phyloP scores from a whole-genome alignment of 2,329 filamentous ascomycete genomes.

The Pseudogymnoascus sp. region DNA sequence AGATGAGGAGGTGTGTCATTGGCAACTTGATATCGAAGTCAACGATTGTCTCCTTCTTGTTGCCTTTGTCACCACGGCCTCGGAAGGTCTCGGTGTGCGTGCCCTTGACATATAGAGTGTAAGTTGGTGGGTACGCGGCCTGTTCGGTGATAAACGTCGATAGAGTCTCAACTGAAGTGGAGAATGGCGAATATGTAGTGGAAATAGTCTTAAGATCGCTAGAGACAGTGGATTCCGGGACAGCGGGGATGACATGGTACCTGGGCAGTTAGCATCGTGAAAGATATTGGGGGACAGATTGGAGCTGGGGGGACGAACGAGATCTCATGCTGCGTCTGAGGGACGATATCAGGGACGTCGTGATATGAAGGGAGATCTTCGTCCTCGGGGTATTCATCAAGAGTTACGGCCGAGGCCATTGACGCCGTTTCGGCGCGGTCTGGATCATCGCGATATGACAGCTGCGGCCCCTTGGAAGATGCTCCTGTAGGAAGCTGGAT shows the following conservation, averaged over 20 bases:
- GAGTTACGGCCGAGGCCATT: slow-evolving; percentile 19
- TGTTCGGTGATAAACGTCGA: slow-evolving; percentile 23
- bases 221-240: slow-evolving; percentile 23
- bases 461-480: background rate
- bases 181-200: slow-evolving; percentile 25
- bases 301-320: background rate
- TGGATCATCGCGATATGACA: background rate
- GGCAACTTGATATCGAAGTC: slow-evolving; percentile 57
- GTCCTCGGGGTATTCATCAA: slow-evolving; percentile 20
- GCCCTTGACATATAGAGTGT: slow-evolving; percentile 26
- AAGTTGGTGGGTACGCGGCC: slow-evolving; percentile 22
- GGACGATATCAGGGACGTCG: slow-evolving; percentile 10
- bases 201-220: slow-evolving; percentile 18
- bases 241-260: slow-evolving; percentile 17
- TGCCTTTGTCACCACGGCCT: slow-evolving; percentile 26
- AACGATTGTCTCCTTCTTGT: slow-evolving; percentile 43
- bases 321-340: slow-evolving; percentile 3
- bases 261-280: background rate
- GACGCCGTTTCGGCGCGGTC: slow-evolving; percentile 20
- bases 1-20: slow-evolving; percentile 50
- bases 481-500: background rate
- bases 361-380: slow-evolving; percentile 17
- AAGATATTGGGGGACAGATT: background rate
- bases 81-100: slow-evolving; percentile 25
- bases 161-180: slow-evolving; percentile 18